phyloP scores from a whole-genome alignment of 2,329 filamentous ascomycete species.

The Pseudogymnoascus sp. region DNA sequence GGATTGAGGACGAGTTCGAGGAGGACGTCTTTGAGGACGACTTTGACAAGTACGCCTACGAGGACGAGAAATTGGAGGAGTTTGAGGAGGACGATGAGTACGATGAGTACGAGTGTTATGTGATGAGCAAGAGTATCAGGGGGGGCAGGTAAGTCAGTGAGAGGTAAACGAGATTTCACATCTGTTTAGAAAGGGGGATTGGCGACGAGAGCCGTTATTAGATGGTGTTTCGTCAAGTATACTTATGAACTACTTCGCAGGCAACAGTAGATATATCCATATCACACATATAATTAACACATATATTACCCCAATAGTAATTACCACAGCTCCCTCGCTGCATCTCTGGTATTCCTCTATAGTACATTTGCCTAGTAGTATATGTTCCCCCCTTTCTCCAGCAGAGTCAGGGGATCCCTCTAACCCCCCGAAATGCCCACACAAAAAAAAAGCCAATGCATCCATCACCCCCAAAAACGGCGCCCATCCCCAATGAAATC shows the following conservation, averaged over 20 bases:
- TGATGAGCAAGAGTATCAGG: neutral
- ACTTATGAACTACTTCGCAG: neutral
- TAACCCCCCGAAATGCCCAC: neutral
- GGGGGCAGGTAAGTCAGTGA: neutral
- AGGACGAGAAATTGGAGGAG: too few species aligned
- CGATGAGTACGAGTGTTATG: neutral
- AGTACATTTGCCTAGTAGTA: slow-evolving; percentile 1
- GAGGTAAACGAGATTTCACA: too few species aligned
- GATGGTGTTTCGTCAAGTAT: neutral
- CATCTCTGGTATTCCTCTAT: neutral
- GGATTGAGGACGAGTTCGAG: too few species aligned
- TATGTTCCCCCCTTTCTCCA: neutral
- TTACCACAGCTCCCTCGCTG: neutral
- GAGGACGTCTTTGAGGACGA: too few species aligned
- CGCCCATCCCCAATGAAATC: neutral
- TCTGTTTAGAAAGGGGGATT: too few species aligned
- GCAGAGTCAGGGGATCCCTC: neutral
- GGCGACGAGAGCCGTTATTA: neutral
- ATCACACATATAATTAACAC: neutral
- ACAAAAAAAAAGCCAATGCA: neutral
- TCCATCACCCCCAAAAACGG: neutral
- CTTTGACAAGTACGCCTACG: too few species aligned
- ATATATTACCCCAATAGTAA: neutral
- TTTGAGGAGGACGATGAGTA: too few species aligned
- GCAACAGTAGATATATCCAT: neutral